Base-by-base conservation (phyloP, 78 protist genomes). In the Creolimax fragrantissima region DNA sequence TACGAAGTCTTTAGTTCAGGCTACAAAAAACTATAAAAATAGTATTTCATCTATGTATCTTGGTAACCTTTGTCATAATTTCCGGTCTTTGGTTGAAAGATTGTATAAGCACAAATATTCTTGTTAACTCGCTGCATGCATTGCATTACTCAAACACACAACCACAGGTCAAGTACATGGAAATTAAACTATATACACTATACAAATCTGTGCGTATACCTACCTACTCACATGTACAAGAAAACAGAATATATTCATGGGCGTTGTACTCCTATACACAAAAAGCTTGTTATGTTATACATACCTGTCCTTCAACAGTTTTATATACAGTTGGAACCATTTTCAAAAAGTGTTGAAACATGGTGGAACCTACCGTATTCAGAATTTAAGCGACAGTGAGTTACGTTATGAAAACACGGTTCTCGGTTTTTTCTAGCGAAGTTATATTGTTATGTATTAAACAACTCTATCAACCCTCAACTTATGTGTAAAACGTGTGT, bases 251-350 rank as follows among this genome's bases (percentile, higher is more conserved):
- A n/a, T n/a, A n/a, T n/a, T n/a, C n/a, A n/a, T n/a, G n/a, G n/a
- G n/a, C n/a, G n/a, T n/a, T n/a, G n/a, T n/a, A n/a, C n/a, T n/a
- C n/a, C n/a, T n/a, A n/a, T n/a, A n/a, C n/a, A n/a, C n/a, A n/a
- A n/a, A n/a, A n/a, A n/a, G n/a, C n/a, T n/a, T n/a, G n/a, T n/a
- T n/a, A n/a, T n/a, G n/a, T n/a, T n/a, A n/a, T n/a, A 83, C 2
- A 3, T 88, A 41, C 43, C 66, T 74, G 92, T 44, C 95, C 92
- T 45, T 85, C 67, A 66, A 93, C 90, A 39, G 86, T 89, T 45
- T 81, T 84, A 58, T 95, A 96, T 58, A 41, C 39, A 6, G 99
- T 97, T 42, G 99, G 99, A 36, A 97, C 99, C 5, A 97, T 95
- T 92, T 97, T 97, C 42, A 97, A 43, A 91, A 90, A 97, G 92